Percentiles rank a stretch among this genome's conserved stretches.
phyloP scores from a whole-genome alignment of 1,139 yeast genomes.

The Zygoascus hellenicus region DNA sequence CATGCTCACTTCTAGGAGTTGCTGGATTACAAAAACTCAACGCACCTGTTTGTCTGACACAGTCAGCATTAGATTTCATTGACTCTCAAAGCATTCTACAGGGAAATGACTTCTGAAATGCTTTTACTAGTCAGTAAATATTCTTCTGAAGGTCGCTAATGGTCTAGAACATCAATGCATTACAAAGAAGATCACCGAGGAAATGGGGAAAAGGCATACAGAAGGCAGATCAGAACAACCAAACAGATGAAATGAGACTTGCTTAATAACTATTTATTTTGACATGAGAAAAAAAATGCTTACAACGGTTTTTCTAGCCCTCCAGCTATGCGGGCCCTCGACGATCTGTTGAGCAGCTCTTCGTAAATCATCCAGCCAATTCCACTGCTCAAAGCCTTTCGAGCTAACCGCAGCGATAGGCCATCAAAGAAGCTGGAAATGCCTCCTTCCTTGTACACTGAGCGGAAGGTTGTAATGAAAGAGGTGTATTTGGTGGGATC shows the following conservation, averaged over 20 bases:
- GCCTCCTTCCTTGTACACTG: constrained; percentile 55
- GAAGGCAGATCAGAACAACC: too few relatives aligned
- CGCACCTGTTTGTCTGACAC: constrained; percentile 19
- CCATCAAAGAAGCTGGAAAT: constrained; percentile 70
- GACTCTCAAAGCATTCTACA: too few relatives aligned
- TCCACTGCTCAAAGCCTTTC: constrained; percentile 90
- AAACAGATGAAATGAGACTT: background rate
- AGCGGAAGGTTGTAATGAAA: constrained; percentile 37
- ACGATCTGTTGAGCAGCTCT: constrained; percentile 42
- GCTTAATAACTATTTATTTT: background rate
- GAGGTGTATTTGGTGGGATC: constrained; percentile 43
- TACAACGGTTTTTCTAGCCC: background rate
- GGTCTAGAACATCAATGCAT: too few relatives aligned
- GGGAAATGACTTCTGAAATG: too few relatives aligned
- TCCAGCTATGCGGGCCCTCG: background rate
- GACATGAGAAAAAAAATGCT: background rate
- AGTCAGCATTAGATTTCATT: background rate
- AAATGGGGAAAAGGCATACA: too few relatives aligned
- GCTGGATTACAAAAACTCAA: constrained; percentile 20
- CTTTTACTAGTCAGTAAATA: too few relatives aligned
- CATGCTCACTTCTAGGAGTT: constrained; percentile 28
- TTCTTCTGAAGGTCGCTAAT: constrained; percentile 11
- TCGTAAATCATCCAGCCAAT: constrained; percentile 97
- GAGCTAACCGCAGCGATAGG: constrained; percentile 64
- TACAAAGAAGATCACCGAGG: too few relatives aligned